Percentiles rank a stretch among this genome's conserved stretches.
These are phyloP conservation scores for Penicillium crystallinum DNA, from an alignment of 495 filamentous ascomycete species.

Conservation along the genomic window DNA sequence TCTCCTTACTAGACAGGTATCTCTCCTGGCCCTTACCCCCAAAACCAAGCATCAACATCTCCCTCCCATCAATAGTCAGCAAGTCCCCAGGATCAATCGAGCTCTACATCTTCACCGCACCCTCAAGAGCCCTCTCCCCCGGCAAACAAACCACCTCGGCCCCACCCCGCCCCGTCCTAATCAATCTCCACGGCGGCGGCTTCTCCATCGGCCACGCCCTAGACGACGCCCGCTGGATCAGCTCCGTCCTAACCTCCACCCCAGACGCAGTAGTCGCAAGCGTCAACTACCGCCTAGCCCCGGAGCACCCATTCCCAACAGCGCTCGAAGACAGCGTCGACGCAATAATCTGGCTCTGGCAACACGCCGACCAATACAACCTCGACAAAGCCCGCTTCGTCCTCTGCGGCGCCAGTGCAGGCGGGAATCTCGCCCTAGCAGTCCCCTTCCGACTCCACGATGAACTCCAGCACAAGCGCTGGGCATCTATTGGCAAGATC, in stretches of 20 bases:
- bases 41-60: constrained; percentile 4
- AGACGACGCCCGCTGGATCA: constrained; percentile 19
- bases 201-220: constrained; percentile 33
- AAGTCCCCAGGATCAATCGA: constrained; percentile 12
- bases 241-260: constrained; percentile 5
- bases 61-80: constrained; percentile 18
- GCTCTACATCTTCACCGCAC: constrained; percentile 19
- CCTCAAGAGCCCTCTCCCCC: neutral
- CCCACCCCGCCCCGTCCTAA: constrained; percentile 9
- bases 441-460: constrained; percentile 55
- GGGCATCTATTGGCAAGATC: constrained; percentile 5
- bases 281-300: constrained; percentile 34
- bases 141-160: neutral
- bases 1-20: constrained; percentile 20
- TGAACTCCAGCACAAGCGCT: constrained; percentile 13
- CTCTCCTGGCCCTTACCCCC: constrained; percentile 14
- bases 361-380: constrained; percentile 40
- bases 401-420: constrained; percentile 66
- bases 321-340: constrained; percentile 63
- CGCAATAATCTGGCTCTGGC: constrained; percentile 47
- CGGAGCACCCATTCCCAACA: constrained; percentile 37
- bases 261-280: constrained; percentile 16
- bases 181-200: constrained; percentile 33
- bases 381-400: constrained; percentile 53
- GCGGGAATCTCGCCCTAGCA: constrained; percentile 69